Base-by-base conservation (phyloP, 164 flowering plant genomes). In the Vitis amurensis region DNA sequence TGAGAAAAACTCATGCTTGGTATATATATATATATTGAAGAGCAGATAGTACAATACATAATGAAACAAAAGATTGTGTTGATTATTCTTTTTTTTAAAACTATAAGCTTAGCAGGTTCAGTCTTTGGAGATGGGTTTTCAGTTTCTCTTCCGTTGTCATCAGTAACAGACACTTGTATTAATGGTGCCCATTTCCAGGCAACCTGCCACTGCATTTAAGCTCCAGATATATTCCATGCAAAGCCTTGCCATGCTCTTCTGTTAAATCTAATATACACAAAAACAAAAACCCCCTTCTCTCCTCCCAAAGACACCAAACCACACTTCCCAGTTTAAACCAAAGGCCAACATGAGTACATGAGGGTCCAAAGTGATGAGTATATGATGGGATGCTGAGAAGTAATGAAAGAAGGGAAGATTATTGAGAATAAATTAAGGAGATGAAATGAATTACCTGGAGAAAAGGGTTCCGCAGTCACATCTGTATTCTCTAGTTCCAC, bases 381-480 rank as follows among this genome's bases (percentile, higher is more conserved):
- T 23, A 23, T 3, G 29, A 63, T 13, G 47, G 11, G 61, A 23
- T 14, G 30, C 30, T 19, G 29, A 14, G 11, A 61, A 49, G 11
- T 19, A 15, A 67, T 10, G 27, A 68, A 68, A 65, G 64, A 50
- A 14, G 51, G 65, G 61, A 37, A 65, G 29, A 27, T 2, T 9
- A 29, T 63, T 61, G 61, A 50, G 55, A 71, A 51, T 59, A 12
- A 71, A 55, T 61, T 64, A 64, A 5, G 17, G 15, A 69, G 30
- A 27, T 23, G 17, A 16, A 14, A 55, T n/a, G 11, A 30, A 27
- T 19, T 84, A 92, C 98, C 98, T 92, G 71, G 93, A 82, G 86
- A 94, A 94, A 71, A 91, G 84, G 75, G 93, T 88, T 71, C 98
- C 97, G 84, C 98, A 94, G 69, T 92, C 97, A 80, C 98, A 94